phyloP scores from a whole-genome alignment of 495 filamentous ascomycete species.

The Aeminium ludgeri region DNA sequence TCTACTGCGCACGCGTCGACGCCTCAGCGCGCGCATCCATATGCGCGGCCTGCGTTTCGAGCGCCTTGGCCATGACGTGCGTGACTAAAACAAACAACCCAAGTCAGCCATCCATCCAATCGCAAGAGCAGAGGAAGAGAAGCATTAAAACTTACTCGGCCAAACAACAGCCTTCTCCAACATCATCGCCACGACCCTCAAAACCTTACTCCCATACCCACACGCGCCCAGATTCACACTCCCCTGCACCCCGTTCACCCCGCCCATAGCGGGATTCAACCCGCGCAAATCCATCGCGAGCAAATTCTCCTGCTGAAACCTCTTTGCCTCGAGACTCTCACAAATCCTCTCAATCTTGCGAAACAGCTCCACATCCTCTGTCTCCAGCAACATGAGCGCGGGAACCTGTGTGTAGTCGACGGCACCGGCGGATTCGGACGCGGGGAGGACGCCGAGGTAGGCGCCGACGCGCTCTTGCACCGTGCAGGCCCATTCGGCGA shows the following conservation, averaged over 20 bases:
- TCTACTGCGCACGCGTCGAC: conserved; percentile 8
- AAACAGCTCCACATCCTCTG: conserved; percentile 79
- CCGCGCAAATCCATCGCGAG: conserved; percentile 26
- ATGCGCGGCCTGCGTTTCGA: conserved; percentile 70
- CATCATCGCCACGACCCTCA: conserved; percentile 75
- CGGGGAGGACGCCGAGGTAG: conserved; percentile 73
- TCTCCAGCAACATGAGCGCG: conserved; percentile 76
- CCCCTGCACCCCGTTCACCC: conserved; percentile 29
- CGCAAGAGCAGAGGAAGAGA: conserved; percentile 1
- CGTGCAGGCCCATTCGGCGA: conserved; percentile 91
- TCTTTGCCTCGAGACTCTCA: conserved; percentile 60
- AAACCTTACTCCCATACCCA: conserved; percentile 72
- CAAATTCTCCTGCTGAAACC: conserved; percentile 26
- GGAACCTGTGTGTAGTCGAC: conserved; percentile 62
- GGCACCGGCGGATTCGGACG: no score
- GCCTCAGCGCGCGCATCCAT: conserved; percentile 38
- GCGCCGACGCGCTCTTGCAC: conserved; percentile 87
- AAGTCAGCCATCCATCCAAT: conserved; percentile 23
- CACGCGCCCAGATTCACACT: conserved; percentile 44
- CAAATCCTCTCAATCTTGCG: conserved; percentile 72
- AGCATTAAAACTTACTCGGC: conserved; percentile 50
- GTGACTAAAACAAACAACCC: conserved; percentile 54
- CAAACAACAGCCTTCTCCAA: conserved; percentile 80
- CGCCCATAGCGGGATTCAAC: conserved; percentile 30
- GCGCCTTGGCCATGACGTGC: conserved; percentile 69